Conservation (phyloP, 2,329 filamentous ascomycete genomes). For the Blastomyces parvus region DNA sequence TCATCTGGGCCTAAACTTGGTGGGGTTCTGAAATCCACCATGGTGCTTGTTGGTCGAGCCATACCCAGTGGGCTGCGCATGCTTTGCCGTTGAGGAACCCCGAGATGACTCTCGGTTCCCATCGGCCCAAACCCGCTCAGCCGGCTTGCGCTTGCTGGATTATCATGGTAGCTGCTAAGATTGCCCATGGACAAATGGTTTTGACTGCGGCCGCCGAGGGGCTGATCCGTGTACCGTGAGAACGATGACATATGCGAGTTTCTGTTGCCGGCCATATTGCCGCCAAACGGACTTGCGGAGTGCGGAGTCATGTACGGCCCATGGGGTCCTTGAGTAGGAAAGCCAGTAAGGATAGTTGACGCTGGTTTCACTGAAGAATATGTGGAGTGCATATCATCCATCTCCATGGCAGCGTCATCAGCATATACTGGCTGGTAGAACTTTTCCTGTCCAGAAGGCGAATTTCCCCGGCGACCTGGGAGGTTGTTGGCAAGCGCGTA, state of each 20-base stretch:
- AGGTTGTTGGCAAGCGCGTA: conserved; percentile 81
- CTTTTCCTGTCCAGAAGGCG: conserved; percentile 54
- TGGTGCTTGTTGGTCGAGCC: conserved; percentile 45
- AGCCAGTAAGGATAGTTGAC: conserved; percentile 77
- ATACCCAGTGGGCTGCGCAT: conserved; percentile 40
- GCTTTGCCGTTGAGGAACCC: conserved; percentile 25
- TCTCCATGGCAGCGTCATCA: conserved; percentile 69
- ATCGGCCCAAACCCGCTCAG: conserved; percentile 37
- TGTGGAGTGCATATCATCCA: conserved; percentile 95
- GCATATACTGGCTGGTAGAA: conserved; percentile 52
- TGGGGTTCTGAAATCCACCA: conserved; percentile 49
- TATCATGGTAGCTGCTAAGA: conserved; percentile 39
- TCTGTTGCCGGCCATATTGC: conserved; percentile 42
- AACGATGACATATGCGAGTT: conserved; percentile 63
- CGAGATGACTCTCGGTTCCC: conserved; percentile 38
- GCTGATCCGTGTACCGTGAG: conserved; percentile 55
- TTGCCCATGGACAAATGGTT: conserved; percentile 54
- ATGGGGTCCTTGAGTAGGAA: conserved; percentile 54
- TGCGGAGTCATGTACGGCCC: conserved; percentile 70
- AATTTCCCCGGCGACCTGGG: conserved; percentile 73
- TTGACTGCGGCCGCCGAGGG: conserved; percentile 34
- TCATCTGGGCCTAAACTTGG: conserved; percentile 61
- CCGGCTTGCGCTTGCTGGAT: conserved; percentile 35
- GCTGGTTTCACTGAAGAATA: conserved; percentile 86
- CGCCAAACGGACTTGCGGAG: conserved; percentile 63